Evolutionary conservation across 768 basidiomycete species (phyloP).

Genomic region (Psilocybe sp.): DNA sequence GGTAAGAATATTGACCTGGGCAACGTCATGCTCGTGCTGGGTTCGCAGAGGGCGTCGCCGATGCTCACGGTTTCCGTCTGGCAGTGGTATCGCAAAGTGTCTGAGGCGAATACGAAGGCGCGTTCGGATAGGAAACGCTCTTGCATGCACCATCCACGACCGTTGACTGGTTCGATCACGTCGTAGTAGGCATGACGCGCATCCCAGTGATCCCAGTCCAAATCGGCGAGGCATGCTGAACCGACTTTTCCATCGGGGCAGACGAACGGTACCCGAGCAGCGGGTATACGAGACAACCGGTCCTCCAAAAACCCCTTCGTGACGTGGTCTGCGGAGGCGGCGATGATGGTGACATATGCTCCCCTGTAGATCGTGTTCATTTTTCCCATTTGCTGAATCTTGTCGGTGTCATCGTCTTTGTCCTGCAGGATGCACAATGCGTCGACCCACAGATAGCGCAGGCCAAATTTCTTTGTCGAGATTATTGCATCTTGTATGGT

Average conservation of each 20-base stretch:
- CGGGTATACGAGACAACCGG: neutral
- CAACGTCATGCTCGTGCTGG: neutral
- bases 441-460: constrained; percentile 7
- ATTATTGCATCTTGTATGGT: constrained; percentile 6
- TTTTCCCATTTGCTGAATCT: neutral
- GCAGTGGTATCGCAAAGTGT: constrained; percentile 10
- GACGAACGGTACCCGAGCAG: neutral
- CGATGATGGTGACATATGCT: constrained; percentile 7
- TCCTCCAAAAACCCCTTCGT: constrained; percentile 4
- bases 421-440: constrained; percentile 7
- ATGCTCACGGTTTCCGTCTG: constrained; percentile 2
- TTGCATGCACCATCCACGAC: constrained; percentile 11
- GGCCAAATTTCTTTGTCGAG: constrained; percentile 4
- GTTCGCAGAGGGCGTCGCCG: constrained; percentile 1
- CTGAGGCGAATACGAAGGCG: constrained; percentile 7
- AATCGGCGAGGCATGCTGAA: neutral
- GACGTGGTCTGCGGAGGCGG: constrained; percentile 5
- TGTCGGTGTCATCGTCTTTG: constrained; percentile 3
- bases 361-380: constrained; percentile 4
- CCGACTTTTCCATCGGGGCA: neutral
- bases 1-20: neutral
- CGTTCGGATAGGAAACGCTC: constrained; percentile 7
- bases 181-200: neutral
- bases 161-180: constrained; percentile 1
- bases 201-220: constrained; percentile 1